Conservation (phyloP, 257 asterid genomes). For the Salvia rosmarinus region DNA sequence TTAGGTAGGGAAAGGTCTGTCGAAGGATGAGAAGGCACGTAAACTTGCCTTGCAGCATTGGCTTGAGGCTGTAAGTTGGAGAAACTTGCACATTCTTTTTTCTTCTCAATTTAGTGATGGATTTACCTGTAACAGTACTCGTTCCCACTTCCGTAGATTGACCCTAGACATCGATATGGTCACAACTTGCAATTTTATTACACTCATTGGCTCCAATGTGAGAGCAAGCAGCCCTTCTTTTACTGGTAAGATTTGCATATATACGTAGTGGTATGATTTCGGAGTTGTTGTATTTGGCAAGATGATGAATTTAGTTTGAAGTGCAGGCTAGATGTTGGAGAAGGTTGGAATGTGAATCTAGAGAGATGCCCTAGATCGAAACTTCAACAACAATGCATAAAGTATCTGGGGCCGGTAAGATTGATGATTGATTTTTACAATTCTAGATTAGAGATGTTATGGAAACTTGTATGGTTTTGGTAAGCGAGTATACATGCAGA, state of each 20-base stretch:
- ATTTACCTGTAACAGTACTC: not conserved
- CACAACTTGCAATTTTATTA: constrained; percentile 85
- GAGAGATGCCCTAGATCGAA: constrained; percentile 73
- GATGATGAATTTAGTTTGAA: not conserved
- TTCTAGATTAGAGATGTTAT: too few species aligned
- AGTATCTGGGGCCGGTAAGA: constrained; percentile 89
- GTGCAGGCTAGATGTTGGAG: constrained; percentile 82
- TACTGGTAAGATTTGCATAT: constrained; percentile 68
- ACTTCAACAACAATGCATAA: constrained; percentile 86
- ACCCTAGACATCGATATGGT: constrained; percentile 89
- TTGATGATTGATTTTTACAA: too few species aligned
- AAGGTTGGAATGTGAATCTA: constrained; percentile 75
- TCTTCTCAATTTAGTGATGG: not conserved
- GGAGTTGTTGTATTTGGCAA: too few species aligned
- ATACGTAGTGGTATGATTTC: too few species aligned
- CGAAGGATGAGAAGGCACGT: constrained; percentile 74
- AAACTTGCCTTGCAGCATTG: constrained; percentile 91
- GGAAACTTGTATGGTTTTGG: too few species aligned
- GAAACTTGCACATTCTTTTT: not conserved
- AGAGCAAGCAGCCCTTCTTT: constrained; percentile 82
- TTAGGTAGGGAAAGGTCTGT: constrained; percentile 86
- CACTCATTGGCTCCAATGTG: constrained; percentile 72
- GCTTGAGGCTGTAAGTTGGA: constrained; percentile 84
- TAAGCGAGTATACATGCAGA: too few species aligned
- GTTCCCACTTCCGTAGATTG: constrained; percentile 50